Base-by-base conservation (phyloP, 768 basidiomycete species). In the Lactarius hengduanensis region DNA sequence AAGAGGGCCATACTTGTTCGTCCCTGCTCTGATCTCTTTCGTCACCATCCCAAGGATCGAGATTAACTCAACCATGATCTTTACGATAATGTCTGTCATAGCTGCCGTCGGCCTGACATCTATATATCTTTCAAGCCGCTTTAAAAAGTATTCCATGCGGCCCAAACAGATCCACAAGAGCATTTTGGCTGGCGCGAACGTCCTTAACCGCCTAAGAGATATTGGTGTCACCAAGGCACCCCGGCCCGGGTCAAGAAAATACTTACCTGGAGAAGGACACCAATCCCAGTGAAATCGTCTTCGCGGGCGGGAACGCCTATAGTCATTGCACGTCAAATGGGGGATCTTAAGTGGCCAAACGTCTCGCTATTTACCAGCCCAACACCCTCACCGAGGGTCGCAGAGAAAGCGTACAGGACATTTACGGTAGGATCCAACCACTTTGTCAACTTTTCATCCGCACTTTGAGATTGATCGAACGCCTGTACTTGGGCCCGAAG, bases 321-420 rank as follows among this genome's bases (percentile, higher is more conserved):
- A 0, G 2, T 13, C 11, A 11, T 13, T 13, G 0, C 47, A 22
- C 2, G 8, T 34, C 34, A 34, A 9, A 34, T 1, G 47, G 22
- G 3, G 5, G 10, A 0, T 13, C 11, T 50, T 11, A 11, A 26
- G 22, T 3, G 11, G 10, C 22, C 3, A 0, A n/a, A n/a, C 0
- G 43, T 45, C 20, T 45, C 11, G 22, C 6, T 0, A 50, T 2
- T 50, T 50, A 22, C 47, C 47, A 50, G 4, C n/a, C 47, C 47
- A 26, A 26, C 11, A 4, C 11, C 11, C 3, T 22, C 4, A 4
- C 47, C 22, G 4, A 50, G n/a, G 22, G 10, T 26, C 11, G 22
- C 10, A 4, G 47, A 22, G 47, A 50, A 50, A 4, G 47, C n/a
- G 47, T 22, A 50, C 22, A 50, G 1, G n/a, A 50, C 22, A 11